Evolutionary conservation across 1,284 basidiomycete genomes (phyloP).

Genomic region (Ceratobasidium sp.): DNA sequence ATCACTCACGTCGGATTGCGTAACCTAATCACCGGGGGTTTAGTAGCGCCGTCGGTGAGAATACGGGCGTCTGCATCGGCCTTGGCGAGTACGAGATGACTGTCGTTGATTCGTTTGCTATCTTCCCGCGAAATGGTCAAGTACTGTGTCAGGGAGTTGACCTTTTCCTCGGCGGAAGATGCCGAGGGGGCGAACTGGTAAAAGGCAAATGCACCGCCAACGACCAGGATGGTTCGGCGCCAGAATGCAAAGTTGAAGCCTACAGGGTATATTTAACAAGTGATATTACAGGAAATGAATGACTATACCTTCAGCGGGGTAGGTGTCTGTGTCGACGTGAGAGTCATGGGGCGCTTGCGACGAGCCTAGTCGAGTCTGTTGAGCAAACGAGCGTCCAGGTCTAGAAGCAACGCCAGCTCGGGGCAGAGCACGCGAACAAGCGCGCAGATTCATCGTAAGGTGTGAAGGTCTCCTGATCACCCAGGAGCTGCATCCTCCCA

Average conservation of each 20-base stretch:
- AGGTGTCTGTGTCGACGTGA: slow-evolving; percentile 27
- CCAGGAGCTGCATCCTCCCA: not conserved
- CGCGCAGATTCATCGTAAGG: slow-evolving; percentile 31
- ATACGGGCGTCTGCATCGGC: slow-evolving; percentile 52
- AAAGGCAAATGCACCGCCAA: slow-evolving; percentile 47
- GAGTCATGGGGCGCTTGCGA: slow-evolving; percentile 36
- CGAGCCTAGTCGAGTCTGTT: slow-evolving; percentile 15
- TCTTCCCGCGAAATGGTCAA: slow-evolving; percentile 46
- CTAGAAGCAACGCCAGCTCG: slow-evolving; percentile 18
- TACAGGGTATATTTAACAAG: slow-evolving; percentile 41
- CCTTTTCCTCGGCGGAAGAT: slow-evolving; percentile 41
- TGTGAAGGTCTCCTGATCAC: slow-evolving; percentile 11
- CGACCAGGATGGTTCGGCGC: slow-evolving; percentile 49
- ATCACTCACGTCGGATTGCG: slow-evolving; percentile 52
- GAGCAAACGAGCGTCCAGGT: slow-evolving; percentile 4
- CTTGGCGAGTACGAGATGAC: slow-evolving; percentile 52
- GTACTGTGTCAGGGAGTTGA: slow-evolving; percentile 47
- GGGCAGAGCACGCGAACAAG: slow-evolving; percentile 32
- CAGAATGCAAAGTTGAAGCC: slow-evolving; percentile 51
- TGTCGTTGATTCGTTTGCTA: slow-evolving; percentile 48
- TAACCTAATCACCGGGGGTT: slow-evolving; percentile 51
- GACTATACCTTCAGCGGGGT: slow-evolving; percentile 34
- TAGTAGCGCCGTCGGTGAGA: slow-evolving; percentile 55
- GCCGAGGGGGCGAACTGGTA: slow-evolving; percentile 50
- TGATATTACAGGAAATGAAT: not conserved